phyloP scores from a whole-genome alignment of 73 alveolate genomes.

The Uronychia setigera region DNA sequence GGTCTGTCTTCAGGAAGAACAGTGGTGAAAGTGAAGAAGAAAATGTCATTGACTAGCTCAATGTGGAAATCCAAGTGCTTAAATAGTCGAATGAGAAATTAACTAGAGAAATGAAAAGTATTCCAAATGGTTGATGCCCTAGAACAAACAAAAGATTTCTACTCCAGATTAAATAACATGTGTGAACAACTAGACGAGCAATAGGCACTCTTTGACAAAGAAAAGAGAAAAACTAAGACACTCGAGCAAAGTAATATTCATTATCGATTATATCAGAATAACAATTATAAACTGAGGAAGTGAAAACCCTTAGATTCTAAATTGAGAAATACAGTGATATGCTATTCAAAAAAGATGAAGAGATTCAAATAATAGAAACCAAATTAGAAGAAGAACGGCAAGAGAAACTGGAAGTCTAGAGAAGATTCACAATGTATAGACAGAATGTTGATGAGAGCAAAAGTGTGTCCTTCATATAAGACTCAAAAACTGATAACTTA shows the following conservation, averaged over 20 bases:
- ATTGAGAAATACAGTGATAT: neutral
- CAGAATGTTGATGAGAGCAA: neutral
- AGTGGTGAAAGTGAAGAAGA: neutral
- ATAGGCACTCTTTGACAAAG: neutral
- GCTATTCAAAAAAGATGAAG: neutral
- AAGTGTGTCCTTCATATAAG: neutral
- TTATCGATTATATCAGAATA: neutral
- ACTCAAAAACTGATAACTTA: neutral
- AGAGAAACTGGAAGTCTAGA: neutral
- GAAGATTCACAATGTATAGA: neutral
- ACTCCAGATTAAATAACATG: neutral
- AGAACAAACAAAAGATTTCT: neutral
- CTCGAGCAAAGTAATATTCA: neutral
- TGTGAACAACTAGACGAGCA: neutral
- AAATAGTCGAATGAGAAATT: neutral
- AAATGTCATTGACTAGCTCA: neutral
- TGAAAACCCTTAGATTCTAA: neutral
- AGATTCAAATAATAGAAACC: neutral
- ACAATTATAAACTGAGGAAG: neutral
- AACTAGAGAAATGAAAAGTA: neutral
- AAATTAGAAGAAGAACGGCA: neutral
- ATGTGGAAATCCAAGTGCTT: too few species aligned
- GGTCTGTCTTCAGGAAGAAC: neutral
- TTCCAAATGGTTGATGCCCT: neutral
- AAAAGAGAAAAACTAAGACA: neutral